A percentile compares a stretch with the other conserved stretches of the same genome.
Conservation (phyloP, 257 asterid genomes). For the Primulina eburnea region DNA sequence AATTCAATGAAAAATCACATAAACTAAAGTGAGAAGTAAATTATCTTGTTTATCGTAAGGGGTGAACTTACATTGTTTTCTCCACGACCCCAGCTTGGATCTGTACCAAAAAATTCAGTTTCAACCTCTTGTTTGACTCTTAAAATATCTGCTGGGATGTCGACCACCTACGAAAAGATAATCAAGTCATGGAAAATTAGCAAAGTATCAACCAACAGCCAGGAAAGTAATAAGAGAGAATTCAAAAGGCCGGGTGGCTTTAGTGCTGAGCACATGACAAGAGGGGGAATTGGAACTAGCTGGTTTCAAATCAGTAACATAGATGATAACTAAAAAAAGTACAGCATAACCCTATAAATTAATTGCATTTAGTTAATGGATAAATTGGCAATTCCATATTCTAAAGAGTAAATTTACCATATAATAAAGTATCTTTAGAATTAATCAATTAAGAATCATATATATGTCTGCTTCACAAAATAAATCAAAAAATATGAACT, state of each 20-base stretch:
- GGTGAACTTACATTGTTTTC: slow-evolving; percentile 62
- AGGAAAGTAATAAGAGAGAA: background rate
- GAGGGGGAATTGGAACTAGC: background rate
- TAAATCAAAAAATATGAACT: background rate
- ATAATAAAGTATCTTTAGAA: no score
- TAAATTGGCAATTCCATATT: background rate
- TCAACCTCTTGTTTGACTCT: slow-evolving; percentile 78
- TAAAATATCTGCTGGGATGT: slow-evolving; percentile 60
- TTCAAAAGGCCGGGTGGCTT: background rate
- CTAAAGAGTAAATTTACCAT: background rate
- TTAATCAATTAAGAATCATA: no score
- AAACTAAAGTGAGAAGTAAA: background rate
- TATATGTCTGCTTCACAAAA: background rate
- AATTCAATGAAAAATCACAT: background rate
- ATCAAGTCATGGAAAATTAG: slow-evolving; percentile 14
- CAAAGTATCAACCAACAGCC: slow-evolving; percentile 10
- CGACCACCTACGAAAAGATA: slow-evolving; percentile 45
- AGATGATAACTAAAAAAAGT: background rate
- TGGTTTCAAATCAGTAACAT: background rate
- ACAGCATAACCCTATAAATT: background rate
- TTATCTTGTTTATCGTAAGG: slow-evolving; percentile 7
- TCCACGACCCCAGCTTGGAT: slow-evolving; percentile 63
- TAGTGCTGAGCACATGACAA: slow-evolving; percentile 14
- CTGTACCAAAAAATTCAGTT: slow-evolving; percentile 75
- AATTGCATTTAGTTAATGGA: background rate